phyloP scores from a whole-genome alignment of 2,329 filamentous ascomycete genomes.

The Nemania bipapillata region DNA sequence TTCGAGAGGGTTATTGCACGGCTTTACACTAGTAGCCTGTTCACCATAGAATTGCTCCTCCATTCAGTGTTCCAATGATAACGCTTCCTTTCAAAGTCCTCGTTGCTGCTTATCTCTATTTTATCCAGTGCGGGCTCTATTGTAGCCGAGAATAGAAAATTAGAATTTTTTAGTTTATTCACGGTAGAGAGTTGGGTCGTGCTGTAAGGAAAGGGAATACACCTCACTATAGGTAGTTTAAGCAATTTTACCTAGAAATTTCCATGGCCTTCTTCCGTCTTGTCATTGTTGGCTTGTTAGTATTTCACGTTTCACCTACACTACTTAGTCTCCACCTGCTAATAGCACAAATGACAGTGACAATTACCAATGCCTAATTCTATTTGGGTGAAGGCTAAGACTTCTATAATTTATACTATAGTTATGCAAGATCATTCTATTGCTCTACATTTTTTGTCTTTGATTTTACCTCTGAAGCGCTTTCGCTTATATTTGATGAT shows the following conservation, averaged over 20 bases:
- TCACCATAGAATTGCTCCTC: constrained; percentile 45
- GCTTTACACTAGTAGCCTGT: constrained; percentile 45
- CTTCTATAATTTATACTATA: neutral
- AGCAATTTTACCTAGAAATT: neutral
- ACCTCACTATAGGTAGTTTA: neutral
- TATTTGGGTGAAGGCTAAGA: neutral
- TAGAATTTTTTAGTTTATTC: neutral
- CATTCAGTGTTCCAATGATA: constrained; percentile 32
- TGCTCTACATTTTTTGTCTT: neutral
- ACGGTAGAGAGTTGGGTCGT: neutral
- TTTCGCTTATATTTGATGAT: neutral
- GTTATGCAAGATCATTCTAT: neutral
- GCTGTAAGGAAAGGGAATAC: neutral
- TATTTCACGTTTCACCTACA: too few species aligned
- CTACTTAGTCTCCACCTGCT: too few species aligned
- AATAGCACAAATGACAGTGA: neutral
- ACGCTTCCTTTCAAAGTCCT: constrained; percentile 28
- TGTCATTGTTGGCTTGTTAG: too few species aligned
- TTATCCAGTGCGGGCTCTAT: constrained; percentile 8
- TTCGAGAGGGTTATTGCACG: constrained; percentile 40
- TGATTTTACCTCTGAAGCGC: neutral
- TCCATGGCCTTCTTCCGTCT: neutral
- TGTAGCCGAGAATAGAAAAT: constrained; percentile 1
- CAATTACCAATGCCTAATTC: neutral
- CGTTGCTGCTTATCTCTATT: constrained; percentile 15